These are phyloP conservation scores for Ophiostoma ulmi DNA, from an alignment of 2,329 filamentous ascomycete genomes.

Conservation along the genomic window DNA sequence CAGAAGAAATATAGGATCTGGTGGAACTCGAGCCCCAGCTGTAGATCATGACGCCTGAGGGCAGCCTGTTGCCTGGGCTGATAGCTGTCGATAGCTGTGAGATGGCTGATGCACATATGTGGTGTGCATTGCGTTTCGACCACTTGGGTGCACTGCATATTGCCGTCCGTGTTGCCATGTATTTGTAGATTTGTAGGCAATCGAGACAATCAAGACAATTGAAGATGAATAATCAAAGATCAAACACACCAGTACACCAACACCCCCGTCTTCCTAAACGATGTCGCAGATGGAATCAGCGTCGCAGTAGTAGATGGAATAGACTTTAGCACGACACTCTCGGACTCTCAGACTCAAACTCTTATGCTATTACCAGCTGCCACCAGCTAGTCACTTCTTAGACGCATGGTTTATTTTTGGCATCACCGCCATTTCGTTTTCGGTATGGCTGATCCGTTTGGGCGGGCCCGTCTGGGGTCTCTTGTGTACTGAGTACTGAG, in stretches of 20 bases:
- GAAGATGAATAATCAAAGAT: no score
- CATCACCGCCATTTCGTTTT: conserved; percentile 23
- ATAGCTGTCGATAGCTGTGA: neutral
- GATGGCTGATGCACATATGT: neutral
- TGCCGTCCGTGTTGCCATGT: neutral
- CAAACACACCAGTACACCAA: no score
- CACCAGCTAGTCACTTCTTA: neutral
- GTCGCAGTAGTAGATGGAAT: neutral
- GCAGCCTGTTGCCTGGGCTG: neutral
- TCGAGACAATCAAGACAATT: neutral
- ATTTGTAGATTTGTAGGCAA: neutral
- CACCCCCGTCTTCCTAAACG: no score
- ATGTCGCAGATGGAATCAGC: neutral
- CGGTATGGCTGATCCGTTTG: conserved; percentile 19
- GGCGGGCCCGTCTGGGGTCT: conserved; percentile 18
- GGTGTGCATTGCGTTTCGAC: neutral
- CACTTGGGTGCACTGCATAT: neutral
- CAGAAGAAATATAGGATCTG: conserved; percentile 16
- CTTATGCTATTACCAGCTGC: neutral
- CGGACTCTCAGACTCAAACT: no score
- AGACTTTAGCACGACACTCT: neutral
- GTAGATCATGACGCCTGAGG: conserved; percentile 17
- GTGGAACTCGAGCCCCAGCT: conserved; percentile 21
- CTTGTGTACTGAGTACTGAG: neutral
- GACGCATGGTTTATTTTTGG: conserved; percentile 25